Evolutionary conservation across 139 green algal species (phyloP).

Genomic region (Closterium sp.): DNA sequence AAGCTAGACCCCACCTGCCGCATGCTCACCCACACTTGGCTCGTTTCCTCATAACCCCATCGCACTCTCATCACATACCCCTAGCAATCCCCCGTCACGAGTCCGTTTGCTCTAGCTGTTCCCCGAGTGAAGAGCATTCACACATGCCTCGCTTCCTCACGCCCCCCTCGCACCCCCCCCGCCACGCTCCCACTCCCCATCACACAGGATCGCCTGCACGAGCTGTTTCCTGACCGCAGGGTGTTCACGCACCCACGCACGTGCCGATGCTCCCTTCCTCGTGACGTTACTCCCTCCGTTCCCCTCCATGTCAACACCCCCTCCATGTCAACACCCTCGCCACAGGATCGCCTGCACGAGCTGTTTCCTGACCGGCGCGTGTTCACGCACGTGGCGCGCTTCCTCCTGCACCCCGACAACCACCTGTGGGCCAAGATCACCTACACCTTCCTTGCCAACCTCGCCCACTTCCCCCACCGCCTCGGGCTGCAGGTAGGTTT

Average conservation of each 20-base stretch:
- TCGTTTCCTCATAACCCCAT: too few relatives aligned
- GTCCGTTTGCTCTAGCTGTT: neutral
- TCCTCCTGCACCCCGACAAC: neutral
- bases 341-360: neutral
- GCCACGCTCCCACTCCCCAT: too few relatives aligned
- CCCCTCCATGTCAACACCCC: neutral
- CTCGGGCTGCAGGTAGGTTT: too few relatives aligned
- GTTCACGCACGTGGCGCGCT: neutral
- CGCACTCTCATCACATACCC: too few relatives aligned
- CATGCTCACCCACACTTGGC: too few relatives aligned
- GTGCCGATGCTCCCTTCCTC: too few relatives aligned
- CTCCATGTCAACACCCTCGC: neutral
- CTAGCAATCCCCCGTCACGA: too few relatives aligned
- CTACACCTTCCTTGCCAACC: neutral
- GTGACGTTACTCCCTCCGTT: too few relatives aligned
- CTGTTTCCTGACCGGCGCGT: neutral
- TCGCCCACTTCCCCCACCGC: neutral
- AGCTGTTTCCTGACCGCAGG: too few relatives aligned
- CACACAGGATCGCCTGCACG: too few relatives aligned
- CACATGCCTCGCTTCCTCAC: neutral
- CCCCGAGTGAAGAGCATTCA: neutral
- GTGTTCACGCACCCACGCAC: too few relatives aligned
- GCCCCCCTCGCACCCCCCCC: neutral
- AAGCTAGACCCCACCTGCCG: too few relatives aligned
- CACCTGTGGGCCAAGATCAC: constrained; percentile 9